phyloP scores from a whole-genome alignment of 148 eudicot genomes.

The Dianthus caryophyllus region DNA sequence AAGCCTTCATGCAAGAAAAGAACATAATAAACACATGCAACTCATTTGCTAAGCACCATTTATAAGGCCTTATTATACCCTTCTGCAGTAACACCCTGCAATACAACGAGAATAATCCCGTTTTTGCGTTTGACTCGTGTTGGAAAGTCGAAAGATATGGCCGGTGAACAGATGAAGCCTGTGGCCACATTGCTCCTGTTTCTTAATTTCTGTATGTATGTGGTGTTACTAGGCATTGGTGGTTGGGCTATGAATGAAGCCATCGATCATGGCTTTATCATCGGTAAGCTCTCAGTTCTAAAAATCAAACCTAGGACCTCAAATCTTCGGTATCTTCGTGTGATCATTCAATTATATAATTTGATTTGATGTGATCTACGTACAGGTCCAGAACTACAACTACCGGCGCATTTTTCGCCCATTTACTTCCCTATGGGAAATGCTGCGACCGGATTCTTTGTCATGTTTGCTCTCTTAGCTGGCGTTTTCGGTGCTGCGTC shows the following conservation, averaged over 20 bases:
- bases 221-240: constrained; percentile 61
- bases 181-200: constrained; percentile 49
- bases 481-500: constrained; percentile 82
- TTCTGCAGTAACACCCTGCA: constrained; percentile 26
- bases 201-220: constrained; percentile 90
- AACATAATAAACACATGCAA: constrained; percentile 29
- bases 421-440: constrained; percentile 94
- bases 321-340: too few species aligned
- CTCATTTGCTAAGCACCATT: constrained; percentile 19
- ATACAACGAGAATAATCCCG: too few species aligned
- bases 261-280: constrained; percentile 74
- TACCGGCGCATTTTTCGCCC: constrained; percentile 90
- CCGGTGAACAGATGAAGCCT: constrained; percentile 43
- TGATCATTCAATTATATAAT: too few species aligned
- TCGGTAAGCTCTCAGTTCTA: constrained; percentile 37
- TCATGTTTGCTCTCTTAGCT: constrained; percentile 61
- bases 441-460: constrained; percentile 89
- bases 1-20: constrained; percentile 54
- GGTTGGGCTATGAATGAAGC: constrained; percentile 73
- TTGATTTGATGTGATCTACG: neutral
- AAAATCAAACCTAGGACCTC: too few species aligned
- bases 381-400: constrained; percentile 61
- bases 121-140: neutral
- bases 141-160: constrained; percentile 34
- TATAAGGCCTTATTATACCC: neutral